phyloP scores from a whole-genome alignment of 2,329 filamentous ascomycete genomes.

The Penicillium sclerotigenum region DNA sequence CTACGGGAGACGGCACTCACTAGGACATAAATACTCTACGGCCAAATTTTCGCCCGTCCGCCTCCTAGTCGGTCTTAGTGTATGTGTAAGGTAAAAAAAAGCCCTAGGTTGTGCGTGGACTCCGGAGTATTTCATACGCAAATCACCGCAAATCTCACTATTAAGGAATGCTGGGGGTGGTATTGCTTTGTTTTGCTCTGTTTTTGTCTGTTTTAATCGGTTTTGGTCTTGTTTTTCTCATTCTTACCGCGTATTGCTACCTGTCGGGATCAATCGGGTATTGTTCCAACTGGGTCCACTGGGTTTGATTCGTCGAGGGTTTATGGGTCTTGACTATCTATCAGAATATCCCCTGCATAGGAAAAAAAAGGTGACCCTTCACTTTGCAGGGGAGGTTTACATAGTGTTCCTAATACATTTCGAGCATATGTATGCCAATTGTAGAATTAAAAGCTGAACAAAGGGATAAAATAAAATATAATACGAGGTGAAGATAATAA shows the following conservation, averaged over 20 bases:
- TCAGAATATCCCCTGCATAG: constrained; percentile 6
- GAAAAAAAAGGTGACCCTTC: background rate
- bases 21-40: constrained; percentile 39
- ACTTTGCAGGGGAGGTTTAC: background rate
- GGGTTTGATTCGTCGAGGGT: background rate
- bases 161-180: constrained; percentile 22
- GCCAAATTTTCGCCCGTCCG: constrained; percentile 40
- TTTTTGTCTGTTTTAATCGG: background rate
- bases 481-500: background rate
- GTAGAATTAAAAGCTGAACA: background rate
- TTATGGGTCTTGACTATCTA: background rate
- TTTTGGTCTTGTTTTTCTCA: constrained; percentile 11
- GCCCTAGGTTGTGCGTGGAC: constrained; percentile 30
- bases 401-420: background rate
- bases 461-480: constrained; percentile 1
- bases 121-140: constrained; percentile 20
- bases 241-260: constrained; percentile 14
- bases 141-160: constrained; percentile 12
- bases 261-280: constrained; percentile 18
- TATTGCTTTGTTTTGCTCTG: constrained; percentile 2
- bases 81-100: constrained; percentile 22
- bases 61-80: constrained; percentile 33
- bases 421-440: background rate
- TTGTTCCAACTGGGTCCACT: constrained; percentile 10
- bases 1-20: constrained; percentile 29